A percentile compares a stretch with the other conserved stretches of the same genome.
Conservation (phyloP, 2,329 filamentous ascomycete genomes). For the Ophiostoma quercus region DNA sequence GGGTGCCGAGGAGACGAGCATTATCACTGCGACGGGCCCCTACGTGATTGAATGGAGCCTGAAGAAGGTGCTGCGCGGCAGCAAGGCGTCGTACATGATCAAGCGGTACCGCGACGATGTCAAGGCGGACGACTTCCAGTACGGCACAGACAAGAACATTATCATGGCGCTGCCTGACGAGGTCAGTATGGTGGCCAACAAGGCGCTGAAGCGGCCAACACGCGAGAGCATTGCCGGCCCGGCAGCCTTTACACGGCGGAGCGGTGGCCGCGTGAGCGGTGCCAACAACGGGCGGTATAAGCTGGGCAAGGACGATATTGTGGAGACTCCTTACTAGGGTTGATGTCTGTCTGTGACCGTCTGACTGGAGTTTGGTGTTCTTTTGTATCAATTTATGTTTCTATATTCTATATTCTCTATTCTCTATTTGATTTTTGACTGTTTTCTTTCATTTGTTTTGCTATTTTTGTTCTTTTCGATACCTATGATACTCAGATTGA, state of each 20-base stretch:
- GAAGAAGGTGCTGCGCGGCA: slow-evolving; percentile 77
- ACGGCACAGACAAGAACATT: slow-evolving; percentile 93
- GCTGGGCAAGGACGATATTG: slow-evolving; percentile 74
- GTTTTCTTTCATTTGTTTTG: neutral
- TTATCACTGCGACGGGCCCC: slow-evolving; percentile 92
- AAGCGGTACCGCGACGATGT: slow-evolving; percentile 94
- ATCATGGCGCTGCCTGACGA: slow-evolving; percentile 96
- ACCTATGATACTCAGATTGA: slow-evolving; percentile 10
- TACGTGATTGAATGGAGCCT: slow-evolving; percentile 97
- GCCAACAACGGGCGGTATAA: slow-evolving; percentile 60
- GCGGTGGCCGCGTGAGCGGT: slow-evolving; percentile 49
- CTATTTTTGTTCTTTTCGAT: neutral
- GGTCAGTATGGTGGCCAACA: slow-evolving; percentile 93
- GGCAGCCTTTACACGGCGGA: slow-evolving; percentile 40
- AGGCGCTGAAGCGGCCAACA: slow-evolving; percentile 78
- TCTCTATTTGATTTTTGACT: neutral
- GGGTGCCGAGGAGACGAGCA: slow-evolving; percentile 77
- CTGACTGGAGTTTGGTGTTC: neutral
- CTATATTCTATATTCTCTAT: neutral
- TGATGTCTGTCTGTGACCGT: neutral
- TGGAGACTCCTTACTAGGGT: slow-evolving; percentile 59
- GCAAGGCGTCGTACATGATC: slow-evolving; percentile 88
- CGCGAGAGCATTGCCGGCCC: slow-evolving; percentile 78
- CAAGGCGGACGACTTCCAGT: slow-evolving; percentile 98
- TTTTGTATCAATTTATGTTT: neutral